phyloP scores from a whole-genome alignment of 1,284 basidiomycete genomes.

The Puccinia hordei region DNA sequence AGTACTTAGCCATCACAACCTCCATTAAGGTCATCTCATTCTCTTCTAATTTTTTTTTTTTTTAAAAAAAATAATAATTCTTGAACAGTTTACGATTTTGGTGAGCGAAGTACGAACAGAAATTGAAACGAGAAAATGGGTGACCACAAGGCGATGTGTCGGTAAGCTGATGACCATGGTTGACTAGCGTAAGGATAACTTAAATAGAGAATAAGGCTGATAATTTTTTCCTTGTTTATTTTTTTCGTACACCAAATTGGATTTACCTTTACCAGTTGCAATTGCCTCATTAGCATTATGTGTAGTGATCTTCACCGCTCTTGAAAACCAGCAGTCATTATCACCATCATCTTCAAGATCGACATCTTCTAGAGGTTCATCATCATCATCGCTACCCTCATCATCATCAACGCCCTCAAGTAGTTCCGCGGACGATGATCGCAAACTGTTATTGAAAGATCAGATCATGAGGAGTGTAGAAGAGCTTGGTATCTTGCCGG shows the following conservation, averaged over 20 bases:
- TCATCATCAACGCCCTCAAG: conserved; percentile 71
- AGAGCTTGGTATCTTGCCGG: conserved; percentile 56
- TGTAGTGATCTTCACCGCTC: conserved; percentile 58
- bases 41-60: conserved; percentile 5
- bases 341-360: conserved; percentile 52
- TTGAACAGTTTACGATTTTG: conserved; percentile 69
- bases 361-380: conserved; percentile 49
- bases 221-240: conserved; percentile 62
- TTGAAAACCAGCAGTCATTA: conserved; percentile 54
- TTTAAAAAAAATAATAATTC: too few relatives aligned
- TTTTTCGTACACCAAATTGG: too few relatives aligned
- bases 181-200: conserved; percentile 61
- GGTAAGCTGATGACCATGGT: conserved; percentile 66
- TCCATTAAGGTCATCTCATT: not conserved
- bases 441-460: conserved; percentile 14
- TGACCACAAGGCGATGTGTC: conserved; percentile 82
- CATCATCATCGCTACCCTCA: conserved; percentile 62
- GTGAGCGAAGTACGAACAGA: conserved; percentile 77
- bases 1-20: conserved; percentile 35
- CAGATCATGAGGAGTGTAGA: conserved; percentile 42
- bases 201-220: conserved; percentile 60
- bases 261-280: conserved; percentile 49
- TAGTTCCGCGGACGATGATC: conserved; percentile 60
- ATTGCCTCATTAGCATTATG: conserved; percentile 53
- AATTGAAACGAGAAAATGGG: conserved; percentile 87